Percentiles rank a stretch among this genome's conserved stretches.
phyloP scores from a whole-genome alignment of 768 basidiomycete species.

The Auricularia auricula-judae region DNA sequence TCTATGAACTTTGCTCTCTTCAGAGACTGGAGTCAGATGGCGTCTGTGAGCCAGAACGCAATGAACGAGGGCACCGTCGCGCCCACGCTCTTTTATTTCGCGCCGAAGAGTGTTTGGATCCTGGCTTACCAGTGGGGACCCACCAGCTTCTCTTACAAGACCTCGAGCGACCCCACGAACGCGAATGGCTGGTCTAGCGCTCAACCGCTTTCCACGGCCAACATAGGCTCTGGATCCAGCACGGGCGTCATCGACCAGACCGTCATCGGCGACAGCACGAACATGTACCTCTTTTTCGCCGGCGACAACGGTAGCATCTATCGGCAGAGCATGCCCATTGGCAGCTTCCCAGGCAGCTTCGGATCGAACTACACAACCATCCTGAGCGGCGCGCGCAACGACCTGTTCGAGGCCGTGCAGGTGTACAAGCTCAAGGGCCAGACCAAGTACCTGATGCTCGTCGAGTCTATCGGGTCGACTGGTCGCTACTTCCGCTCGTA shows the following conservation, averaged over 20 bases:
- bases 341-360: slow-evolving; percentile 5
- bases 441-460: background rate
- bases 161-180: background rate
- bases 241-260: background rate
- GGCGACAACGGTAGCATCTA: slow-evolving; percentile 12
- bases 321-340: slow-evolving; percentile 10
- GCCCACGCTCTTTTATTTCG: background rate
- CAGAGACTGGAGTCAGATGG: background rate
- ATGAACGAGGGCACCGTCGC: background rate
- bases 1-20: background rate
- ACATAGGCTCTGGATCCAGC: background rate
- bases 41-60: background rate
- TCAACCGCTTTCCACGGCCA: background rate
- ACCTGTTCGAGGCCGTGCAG: background rate
- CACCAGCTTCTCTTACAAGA: background rate
- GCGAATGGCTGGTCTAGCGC: background rate
- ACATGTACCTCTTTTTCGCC: slow-evolving; percentile 18
- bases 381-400: background rate
- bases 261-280: background rate
- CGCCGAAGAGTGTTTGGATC: background rate
- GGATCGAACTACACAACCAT: background rate
- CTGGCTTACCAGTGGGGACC: background rate
- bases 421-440: background rate
- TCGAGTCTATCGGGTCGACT: background rate
- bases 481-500: background rate